A percentile compares a stretch with the other conserved stretches of the same genome.
These are phyloP conservation scores for Ascochyta clinopodiicola DNA, from an alignment of 2,329 filamentous ascomycete species.

Conservation along the genomic window DNA sequence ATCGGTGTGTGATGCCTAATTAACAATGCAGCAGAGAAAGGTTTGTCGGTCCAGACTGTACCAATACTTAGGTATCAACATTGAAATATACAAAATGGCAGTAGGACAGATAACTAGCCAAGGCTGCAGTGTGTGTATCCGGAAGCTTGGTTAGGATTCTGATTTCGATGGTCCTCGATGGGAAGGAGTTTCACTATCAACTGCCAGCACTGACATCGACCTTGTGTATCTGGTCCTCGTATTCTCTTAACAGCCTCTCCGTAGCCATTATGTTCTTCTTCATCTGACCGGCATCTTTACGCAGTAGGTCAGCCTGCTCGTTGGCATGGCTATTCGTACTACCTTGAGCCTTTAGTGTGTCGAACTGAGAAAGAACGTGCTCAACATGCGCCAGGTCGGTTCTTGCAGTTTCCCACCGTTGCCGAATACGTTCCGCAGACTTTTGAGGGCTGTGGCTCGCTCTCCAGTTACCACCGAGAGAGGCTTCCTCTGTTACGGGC, in stretches of 20 bases:
- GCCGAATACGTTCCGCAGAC: constrained; percentile 2
- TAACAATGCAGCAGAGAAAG: not conserved
- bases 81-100: not conserved
- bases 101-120: not conserved
- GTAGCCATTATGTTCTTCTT: constrained; percentile 23
- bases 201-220: constrained; percentile 9
- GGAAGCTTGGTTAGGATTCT: too few species aligned
- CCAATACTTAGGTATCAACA: not conserved
- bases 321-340: constrained; percentile 1
- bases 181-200: not conserved
- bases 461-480: not conserved
- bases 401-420: constrained; percentile 5
- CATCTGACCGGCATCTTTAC: constrained; percentile 4
- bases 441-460: constrained; percentile 1
- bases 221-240: constrained; percentile 20
- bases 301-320: constrained; percentile 1
- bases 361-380: constrained; percentile 4
- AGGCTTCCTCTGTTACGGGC: not conserved
- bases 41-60: not conserved
- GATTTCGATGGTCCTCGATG: not conserved
- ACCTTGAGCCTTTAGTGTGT: constrained; percentile 7
- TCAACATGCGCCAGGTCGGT: not conserved
- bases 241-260: constrained; percentile 22
- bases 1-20: too few species aligned
- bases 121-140: too few species aligned